Evolutionary conservation across 2,329 filamentous ascomycete species (phyloP).

Genomic region (Monosporascus sp.): DNA sequence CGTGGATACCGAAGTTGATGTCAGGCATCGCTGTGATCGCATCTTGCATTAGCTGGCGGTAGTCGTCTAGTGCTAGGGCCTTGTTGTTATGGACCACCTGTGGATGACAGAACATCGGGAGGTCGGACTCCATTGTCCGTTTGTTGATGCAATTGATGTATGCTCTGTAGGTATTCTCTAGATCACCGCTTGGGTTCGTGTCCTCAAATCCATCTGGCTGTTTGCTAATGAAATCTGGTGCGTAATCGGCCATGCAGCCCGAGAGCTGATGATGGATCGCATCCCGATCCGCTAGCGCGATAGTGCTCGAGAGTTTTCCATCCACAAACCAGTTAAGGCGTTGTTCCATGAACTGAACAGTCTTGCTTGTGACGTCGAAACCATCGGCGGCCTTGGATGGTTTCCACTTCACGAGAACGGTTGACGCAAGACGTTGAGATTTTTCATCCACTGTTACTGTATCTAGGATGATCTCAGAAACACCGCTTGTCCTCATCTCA

Average conservation of each 20-base stretch:
- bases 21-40: conserved; percentile 23
- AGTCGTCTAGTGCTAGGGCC: conserved; percentile 16
- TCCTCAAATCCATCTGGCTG: not conserved
- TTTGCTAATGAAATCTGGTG: conserved; percentile 10
- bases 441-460: conserved; percentile 13
- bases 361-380: conserved; percentile 1
- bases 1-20: conserved; percentile 19
- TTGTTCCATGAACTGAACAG: conserved; percentile 9
- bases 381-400: not conserved
- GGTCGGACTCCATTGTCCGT: conserved; percentile 17
- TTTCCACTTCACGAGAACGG: conserved; percentile 6
- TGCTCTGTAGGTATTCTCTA: conserved; percentile 19
- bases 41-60: conserved; percentile 23
- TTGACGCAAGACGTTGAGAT: conserved; percentile 8
- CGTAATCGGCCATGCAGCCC: conserved; percentile 3
- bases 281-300: conserved; percentile 9
- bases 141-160: conserved; percentile 30
- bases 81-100: conserved; percentile 26
- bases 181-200: conserved; percentile 7
- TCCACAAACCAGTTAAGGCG: conserved; percentile 12
- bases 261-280: conserved; percentile 11
- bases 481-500: conserved; percentile 4
- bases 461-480: conserved; percentile 11
- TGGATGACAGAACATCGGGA: conserved; percentile 22
- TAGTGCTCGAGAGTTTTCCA: conserved; percentile 13